Conservation (phyloP, 768 basidiomycete species). For the Tulasnella sp. region DNA sequence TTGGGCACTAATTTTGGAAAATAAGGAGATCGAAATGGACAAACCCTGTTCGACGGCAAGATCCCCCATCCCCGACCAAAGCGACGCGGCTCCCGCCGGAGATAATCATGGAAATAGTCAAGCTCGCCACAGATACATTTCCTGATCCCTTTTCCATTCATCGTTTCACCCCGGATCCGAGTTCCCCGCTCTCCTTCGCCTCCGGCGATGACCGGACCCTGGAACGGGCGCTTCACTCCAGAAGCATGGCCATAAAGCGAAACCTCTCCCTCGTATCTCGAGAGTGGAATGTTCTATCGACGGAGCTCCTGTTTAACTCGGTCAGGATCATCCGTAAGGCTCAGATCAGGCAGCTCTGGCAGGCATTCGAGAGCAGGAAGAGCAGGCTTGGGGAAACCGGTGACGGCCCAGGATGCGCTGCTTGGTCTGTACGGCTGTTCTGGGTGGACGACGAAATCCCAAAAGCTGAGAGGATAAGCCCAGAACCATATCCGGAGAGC, state of each 20-base stretch:
- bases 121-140: not conserved
- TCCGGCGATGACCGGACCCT: not conserved
- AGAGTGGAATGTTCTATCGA: not conserved
- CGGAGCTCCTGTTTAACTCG: not conserved
- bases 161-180: not conserved
- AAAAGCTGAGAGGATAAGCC: not conserved
- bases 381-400: not conserved
- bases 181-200: not conserved
- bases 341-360: not conserved
- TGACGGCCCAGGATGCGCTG: not conserved
- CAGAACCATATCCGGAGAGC: not conserved
- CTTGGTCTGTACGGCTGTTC: not conserved
- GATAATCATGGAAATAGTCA: not conserved
- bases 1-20: not conserved
- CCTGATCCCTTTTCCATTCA: not conserved
- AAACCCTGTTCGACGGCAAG: too few relatives aligned
- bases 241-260: not conserved
- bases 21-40: not conserved
- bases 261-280: not conserved
- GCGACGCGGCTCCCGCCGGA: not conserved
- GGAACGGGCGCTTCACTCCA: not conserved
- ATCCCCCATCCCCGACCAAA: not conserved
- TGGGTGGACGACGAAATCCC: not conserved
- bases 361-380: not conserved
- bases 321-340: not conserved